Evolutionary conservation across 148 eudicot genomes (phyloP).

Genomic region (Silene conica): DNA sequence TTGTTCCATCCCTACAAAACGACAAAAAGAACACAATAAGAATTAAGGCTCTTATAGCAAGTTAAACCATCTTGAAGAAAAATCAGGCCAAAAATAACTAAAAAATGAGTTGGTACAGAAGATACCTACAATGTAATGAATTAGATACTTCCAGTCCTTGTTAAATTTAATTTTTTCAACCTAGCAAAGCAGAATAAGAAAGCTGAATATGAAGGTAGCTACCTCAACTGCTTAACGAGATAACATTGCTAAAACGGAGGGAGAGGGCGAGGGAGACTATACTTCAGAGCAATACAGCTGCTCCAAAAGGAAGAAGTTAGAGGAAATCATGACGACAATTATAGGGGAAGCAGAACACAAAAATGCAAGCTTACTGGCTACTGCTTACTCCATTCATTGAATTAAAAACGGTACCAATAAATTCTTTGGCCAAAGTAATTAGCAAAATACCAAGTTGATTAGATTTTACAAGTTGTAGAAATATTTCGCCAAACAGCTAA

Average conservation of each 20-base stretch:
- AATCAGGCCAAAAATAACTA: not conserved
- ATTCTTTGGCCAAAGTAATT: not conserved
- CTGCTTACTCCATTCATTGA: not conserved
- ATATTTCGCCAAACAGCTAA: too few species aligned
- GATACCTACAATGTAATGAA: constrained; percentile 14
- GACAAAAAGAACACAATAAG: not conserved
- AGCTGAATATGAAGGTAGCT: constrained; percentile 9
- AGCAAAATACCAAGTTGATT: not conserved
- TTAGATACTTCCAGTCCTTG: constrained; percentile 13
- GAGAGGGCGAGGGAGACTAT: too few species aligned
- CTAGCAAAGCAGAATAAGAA: constrained; percentile 12
- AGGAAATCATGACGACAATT: not conserved
- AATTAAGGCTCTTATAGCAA: not conserved
- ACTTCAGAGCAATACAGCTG: not conserved
- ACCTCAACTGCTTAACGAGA: not conserved
- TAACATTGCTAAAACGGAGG: not conserved
- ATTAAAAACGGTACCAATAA: too few species aligned
- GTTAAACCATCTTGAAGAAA: not conserved
- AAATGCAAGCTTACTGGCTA: not conserved
- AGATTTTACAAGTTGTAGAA: too few species aligned
- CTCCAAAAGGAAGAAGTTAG: not conserved
- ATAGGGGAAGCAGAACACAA: not conserved
- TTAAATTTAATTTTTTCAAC: constrained; percentile 13
- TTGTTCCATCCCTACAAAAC: constrained; percentile 15
- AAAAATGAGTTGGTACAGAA: not conserved